Evolutionary conservation across 345 rosid genomes (phyloP), one percentile per base, ranked within the genome.

Genomic region (Acer negundo): DNA sequence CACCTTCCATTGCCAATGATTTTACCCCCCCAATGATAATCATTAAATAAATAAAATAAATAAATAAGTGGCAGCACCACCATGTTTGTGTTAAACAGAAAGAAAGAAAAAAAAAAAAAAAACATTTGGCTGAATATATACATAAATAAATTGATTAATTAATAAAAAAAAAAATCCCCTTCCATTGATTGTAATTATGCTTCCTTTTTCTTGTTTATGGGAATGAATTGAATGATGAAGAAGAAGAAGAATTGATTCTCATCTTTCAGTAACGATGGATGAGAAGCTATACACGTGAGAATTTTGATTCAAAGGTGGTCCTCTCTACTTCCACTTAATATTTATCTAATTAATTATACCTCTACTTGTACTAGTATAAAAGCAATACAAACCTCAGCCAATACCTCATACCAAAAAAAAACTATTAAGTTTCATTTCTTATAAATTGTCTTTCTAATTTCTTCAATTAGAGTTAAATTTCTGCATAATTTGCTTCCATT

Each of bases 181-280:
- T 61, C 65, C 75, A 53, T 44, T 68, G 19, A 31, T 68, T 12
- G 58, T 15, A 13, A 53, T 53, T 53, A 20, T 20, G 6, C 44
- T 19, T 17, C 22, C 4, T 44, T 75, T 75, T 47, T 22, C 35
- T 69, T 69, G 73, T 69, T 69, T 31, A 72, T 80, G 66, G 73
- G 69, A 69, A 73, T 79, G 71, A 73, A 47, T 64, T 3, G 4
- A 23, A 69, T 23, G 20, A 31, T 44, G 80, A 59, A 22, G 90
- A 84, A 86, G 20, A 31, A 53, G 80, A 59, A 22, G 90, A 84
- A 86, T 84, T 22, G 67, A 86, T 86, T 80, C 89, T 58, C 63
- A 59, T 6, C 72, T 70, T 26, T 62, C 78, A 84, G 51, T 31
- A 85, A 85, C 81, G 80, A 70, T 86, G 86, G 86, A 68, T 31